Evolutionary conservation across 2,329 filamentous ascomycete genomes (phyloP), one percentile per base, ranked within the genome.

Genomic region (Microsporum canis): DNA sequence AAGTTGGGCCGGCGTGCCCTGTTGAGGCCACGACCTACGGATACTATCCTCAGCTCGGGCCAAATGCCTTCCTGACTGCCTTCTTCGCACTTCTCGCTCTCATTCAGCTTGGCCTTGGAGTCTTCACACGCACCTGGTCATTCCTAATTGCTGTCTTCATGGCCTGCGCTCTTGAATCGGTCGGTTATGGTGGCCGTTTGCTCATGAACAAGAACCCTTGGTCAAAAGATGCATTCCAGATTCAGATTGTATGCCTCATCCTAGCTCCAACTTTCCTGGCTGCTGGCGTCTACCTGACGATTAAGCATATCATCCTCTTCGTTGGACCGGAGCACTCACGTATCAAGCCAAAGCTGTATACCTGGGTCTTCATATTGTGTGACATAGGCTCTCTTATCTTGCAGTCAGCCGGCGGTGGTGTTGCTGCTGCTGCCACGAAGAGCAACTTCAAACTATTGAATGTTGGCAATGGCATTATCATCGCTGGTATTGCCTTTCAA

Each of bases 311-410:
- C 63, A 79, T 84, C 60, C 69, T 81, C n/a, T 75, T 77, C 57
- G 81, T 84, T 60, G 83, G 83, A 4, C 69, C 73, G 1, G 69
- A 78, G 57, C 71, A 78, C 63, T 80, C 78, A 27, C 73, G 75
- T 31, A 72, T 82, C 59, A 75, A 73, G 45, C 77, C 80, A 5
- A 70, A 72, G 4, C 73, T 77, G 59, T 84, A 84, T 69, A 83
- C 82, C 8, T 79, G 79, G 69, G 78, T 84, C 63, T 86, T 86
- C 71, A 80, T 85, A 64, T 68, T 73, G n/a, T 82, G 80, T 66
- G 84, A 86, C 65, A 65, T 85, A 47, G 66, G 82, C 59, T 81
- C 79, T n/a, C 77, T 86, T n/a, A 64, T 82, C 10, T 71, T 85
- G 3, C 83, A 86, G 69, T 82, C 80, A 3, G 76, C 76, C 5